phyloP scores from a whole-genome alignment of 2,329 filamentous ascomycete genomes.

The Penicillium sp. region DNA sequence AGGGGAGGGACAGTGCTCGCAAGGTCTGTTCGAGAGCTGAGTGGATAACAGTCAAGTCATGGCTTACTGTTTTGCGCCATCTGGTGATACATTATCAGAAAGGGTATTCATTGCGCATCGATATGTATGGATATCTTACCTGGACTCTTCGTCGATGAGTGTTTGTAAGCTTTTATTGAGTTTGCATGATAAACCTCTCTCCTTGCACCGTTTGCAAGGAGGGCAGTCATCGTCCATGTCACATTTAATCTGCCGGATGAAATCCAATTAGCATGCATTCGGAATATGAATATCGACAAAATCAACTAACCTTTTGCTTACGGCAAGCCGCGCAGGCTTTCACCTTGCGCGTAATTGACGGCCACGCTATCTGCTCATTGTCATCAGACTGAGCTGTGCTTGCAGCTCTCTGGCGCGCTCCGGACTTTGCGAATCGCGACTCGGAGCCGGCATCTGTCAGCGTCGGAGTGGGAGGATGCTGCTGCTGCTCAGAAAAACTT shows the following conservation, averaged over 20 bases:
- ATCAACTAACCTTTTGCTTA: slow-evolving; percentile 45
- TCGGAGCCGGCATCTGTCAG: slow-evolving; percentile 12
- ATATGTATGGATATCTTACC: neutral
- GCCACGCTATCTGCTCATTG: slow-evolving; percentile 17
- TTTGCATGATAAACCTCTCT: slow-evolving; percentile 44
- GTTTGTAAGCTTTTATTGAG: slow-evolving; percentile 46
- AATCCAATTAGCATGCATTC: neutral
- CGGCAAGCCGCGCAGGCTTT: slow-evolving; percentile 49
- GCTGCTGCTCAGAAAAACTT: slow-evolving; percentile 4
- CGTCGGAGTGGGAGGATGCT: slow-evolving; percentile 12
- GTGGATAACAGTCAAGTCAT: slow-evolving; percentile 14
- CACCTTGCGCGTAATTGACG: slow-evolving; percentile 36
- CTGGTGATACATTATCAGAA: neutral
- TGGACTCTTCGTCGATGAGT: slow-evolving; percentile 41
- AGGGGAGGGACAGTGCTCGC: slow-evolving; percentile 34
- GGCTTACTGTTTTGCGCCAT: slow-evolving; percentile 26
- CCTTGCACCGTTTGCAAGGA: slow-evolving; percentile 46
- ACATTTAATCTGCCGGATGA: slow-evolving; percentile 37
- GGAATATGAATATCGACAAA: neutral
- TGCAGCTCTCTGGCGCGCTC: slow-evolving; percentile 8
- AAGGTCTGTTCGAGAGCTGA: slow-evolving; percentile 27
- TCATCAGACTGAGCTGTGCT: slow-evolving; percentile 13
- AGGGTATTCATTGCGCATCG: neutral
- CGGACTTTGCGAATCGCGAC: slow-evolving; percentile 10
- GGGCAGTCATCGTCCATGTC: slow-evolving; percentile 45